A percentile compares a stretch with the other conserved stretches of the same genome.
Evolutionary conservation across 179 eudicot species (phyloP).

Genomic region (Carnegiea gigantea): DNA sequence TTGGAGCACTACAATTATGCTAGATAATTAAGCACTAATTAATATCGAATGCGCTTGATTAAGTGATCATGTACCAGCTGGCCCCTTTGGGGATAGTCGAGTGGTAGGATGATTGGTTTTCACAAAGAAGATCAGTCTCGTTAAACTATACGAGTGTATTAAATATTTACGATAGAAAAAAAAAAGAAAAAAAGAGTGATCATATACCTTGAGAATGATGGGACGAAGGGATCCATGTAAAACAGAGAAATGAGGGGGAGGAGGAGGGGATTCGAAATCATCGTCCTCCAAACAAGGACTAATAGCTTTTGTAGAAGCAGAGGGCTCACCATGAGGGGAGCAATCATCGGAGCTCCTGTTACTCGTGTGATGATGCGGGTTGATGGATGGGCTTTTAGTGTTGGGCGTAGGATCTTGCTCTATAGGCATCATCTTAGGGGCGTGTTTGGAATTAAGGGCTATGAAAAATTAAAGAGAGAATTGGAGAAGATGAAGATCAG

Average conservation of each 20-base stretch:
- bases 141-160: too few species aligned
- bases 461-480: not conserved
- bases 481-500: not conserved
- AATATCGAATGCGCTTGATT: not conserved
- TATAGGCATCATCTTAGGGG: slow-evolving; percentile 51
- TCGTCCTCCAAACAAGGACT: slow-evolving; percentile 50
- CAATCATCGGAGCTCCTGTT: slow-evolving; percentile 17
- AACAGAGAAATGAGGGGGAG: slow-evolving; percentile 37
- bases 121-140: too few species aligned
- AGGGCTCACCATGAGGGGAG: slow-evolving; percentile 27
- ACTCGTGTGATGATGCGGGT: slow-evolving; percentile 12
- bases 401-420: slow-evolving; percentile 43
- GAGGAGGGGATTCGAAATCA: slow-evolving; percentile 20
- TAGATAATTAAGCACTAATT: not conserved
- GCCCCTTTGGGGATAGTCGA: too few species aligned
- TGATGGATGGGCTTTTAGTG: slow-evolving; percentile 16
- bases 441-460: slow-evolving; percentile 2
- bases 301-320: slow-evolving; percentile 34
- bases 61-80: not conserved
- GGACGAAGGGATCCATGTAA: slow-evolving; percentile 52
- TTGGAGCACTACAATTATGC: not conserved
- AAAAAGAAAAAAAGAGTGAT: too few species aligned
- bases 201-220: slow-evolving; percentile 52
- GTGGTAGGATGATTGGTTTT: too few species aligned
- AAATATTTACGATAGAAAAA: too few species aligned